Evolutionary conservation across 306 rosid species (phyloP), one percentile per base, ranked within the genome.

Genomic region (Trifolium pratense): DNA sequence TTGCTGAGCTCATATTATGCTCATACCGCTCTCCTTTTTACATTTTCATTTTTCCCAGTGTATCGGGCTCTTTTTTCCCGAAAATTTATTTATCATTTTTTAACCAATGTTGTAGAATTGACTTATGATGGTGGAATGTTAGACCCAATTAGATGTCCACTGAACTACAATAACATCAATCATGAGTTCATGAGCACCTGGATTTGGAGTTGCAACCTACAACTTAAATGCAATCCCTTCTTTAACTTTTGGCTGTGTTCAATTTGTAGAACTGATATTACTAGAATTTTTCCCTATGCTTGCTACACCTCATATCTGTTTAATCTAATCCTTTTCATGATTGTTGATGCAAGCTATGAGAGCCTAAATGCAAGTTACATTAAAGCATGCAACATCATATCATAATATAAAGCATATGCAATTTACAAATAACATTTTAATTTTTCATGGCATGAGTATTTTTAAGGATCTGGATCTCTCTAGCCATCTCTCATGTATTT

Each of bases 81-180:
- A 62, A 42, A 64, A 26, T 43, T 77, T 56, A 51, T 74, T 36
- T 4, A 25, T 68, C 25, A 46, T 16, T 75, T 74, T 75, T 78
- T 70, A 64, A 43, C 76, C 75, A 49, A 42, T 70, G 39, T 72
- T 78, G 73, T 69, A 73, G 73, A 73, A 76, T 71, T 71, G 59
- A 80, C 56, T 76, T 70, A 32, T 72, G 61, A 76, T 48, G 79
- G 48, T 55, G 69, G 72, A 71, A 29, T 57, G 79, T 64, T 64
- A 37, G 34, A 48, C 23, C 25, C 61, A 16, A n/a, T 37, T 53
- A 59, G 49, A 55, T 67, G 63, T 32, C 61, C 61, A 49, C 43
- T 40, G 42, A 67, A 53, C 68, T 25, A 17, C 78, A 62, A 63
- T 78, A 42, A 12, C 64, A 43, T 4, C 1, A 62, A 36, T 46